These are phyloP conservation scores for Tylopilus intermedius DNA, from an alignment of 768 basidiomycete species.

Conservation along the genomic window DNA sequence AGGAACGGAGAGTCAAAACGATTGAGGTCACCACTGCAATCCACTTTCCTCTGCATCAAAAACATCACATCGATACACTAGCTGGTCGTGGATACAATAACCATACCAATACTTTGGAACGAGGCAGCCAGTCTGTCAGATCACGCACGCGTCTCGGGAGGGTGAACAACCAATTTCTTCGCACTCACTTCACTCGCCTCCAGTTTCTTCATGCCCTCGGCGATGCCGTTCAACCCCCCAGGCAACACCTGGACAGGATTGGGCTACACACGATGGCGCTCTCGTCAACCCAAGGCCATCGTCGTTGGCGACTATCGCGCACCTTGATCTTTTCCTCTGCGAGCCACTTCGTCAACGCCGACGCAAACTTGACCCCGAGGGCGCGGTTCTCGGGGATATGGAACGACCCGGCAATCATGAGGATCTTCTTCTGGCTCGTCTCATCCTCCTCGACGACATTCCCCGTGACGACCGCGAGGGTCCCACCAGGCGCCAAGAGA, in stretches of 20 bases:
- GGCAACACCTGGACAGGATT: slow-evolving; percentile 36
- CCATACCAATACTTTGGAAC: not conserved
- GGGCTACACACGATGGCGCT: slow-evolving; percentile 20
- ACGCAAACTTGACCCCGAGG: slow-evolving; percentile 13
- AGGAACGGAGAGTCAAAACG: too few relatives aligned
- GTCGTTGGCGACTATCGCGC: not conserved
- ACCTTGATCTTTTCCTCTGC: slow-evolving; percentile 20
- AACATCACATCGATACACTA: not conserved
- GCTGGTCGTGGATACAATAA: not conserved
- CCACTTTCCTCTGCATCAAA: not conserved
- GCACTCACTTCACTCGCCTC: slow-evolving; percentile 31
- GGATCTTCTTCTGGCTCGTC: not conserved
- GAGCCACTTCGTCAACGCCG: slow-evolving; percentile 14
- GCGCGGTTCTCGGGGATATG: slow-evolving; percentile 3
- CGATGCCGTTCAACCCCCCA: slow-evolving; percentile 33
- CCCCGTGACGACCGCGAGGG: slow-evolving; percentile 15
- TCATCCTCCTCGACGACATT: not conserved
- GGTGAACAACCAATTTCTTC: slow-evolving; percentile 35
- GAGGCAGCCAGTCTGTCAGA: not conserved
- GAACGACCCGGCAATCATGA: slow-evolving; percentile 9
- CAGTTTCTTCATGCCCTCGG: slow-evolving; percentile 29
- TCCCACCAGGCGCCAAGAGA: slow-evolving; percentile 28
- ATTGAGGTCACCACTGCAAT: not conserved
- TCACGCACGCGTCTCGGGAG: slow-evolving; percentile 9
- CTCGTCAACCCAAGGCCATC: not conserved